Conservation (phyloP, 139 green algal species). For the Picochlorum sp. region DNA sequence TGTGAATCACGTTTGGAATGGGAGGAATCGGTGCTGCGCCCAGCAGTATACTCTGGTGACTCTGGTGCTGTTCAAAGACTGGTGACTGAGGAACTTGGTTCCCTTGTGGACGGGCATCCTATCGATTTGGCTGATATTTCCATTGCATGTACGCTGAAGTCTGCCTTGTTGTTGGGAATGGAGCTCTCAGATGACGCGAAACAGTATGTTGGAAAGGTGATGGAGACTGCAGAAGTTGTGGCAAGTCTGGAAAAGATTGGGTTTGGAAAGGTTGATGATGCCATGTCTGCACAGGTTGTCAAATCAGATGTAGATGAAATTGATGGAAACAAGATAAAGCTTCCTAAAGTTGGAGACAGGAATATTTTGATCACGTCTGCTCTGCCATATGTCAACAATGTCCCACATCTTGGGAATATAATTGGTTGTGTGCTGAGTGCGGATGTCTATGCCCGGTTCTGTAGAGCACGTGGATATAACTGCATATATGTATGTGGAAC, state of each 20-base stretch:
- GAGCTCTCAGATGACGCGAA: neutral
- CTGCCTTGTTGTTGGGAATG: conserved; percentile 5
- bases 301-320: conserved; percentile 30
- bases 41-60: conserved; percentile 21
- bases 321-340: conserved; percentile 27
- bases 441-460: conserved; percentile 89
- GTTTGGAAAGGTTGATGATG: conserved; percentile 3
- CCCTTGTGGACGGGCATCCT: conserved; percentile 15
- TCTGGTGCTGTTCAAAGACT: conserved; percentile 13
- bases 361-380: conserved; percentile 84
- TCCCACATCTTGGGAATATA: conserved; percentile 98
- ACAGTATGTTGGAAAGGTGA: neutral
- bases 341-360: conserved; percentile 41
- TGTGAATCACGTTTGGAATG: conserved; percentile 52
- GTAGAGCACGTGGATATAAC: conserved; percentile 78
- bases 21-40: conserved; percentile 42
- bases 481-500: conserved; percentile 93
- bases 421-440: conserved; percentile 93
- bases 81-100: conserved; percentile 10
- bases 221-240: neutral
- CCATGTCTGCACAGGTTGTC: conserved; percentile 2
- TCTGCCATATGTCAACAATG: conserved; percentile 99
- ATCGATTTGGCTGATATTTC: conserved; percentile 49
- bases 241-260: conserved; percentile 4
- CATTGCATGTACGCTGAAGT: conserved; percentile 20